These are phyloP conservation scores for Tricholoma furcatifolium DNA, from an alignment of 768 basidiomycete genomes.

Conservation along the genomic window DNA sequence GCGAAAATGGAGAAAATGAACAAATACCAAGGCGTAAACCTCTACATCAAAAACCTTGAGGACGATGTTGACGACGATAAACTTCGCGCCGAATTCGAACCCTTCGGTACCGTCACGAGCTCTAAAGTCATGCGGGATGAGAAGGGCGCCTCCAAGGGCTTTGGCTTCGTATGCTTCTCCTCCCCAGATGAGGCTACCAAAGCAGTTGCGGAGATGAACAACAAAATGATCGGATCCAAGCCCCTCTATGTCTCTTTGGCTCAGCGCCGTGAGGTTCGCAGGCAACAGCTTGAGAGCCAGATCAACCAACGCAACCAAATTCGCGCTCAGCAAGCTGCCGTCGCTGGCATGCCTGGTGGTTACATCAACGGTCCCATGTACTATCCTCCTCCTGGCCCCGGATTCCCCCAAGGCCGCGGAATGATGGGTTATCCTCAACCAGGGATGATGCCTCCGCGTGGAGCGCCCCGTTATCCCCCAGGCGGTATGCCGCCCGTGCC, in stretches of 20 bases:
- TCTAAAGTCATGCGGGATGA: conserved; percentile 99
- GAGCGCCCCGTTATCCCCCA: conserved; percentile 36
- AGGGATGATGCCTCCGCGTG: conserved; percentile 85
- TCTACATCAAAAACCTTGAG: conserved; percentile 99
- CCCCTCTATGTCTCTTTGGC: conserved; percentile 98
- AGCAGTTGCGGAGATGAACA: conserved; percentile 99
- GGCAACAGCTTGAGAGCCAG: conserved; percentile 98
- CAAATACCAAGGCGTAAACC: conserved; percentile 98
- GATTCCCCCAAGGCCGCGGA: conserved; percentile 78
- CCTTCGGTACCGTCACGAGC: conserved; percentile 95
- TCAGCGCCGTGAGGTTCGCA: conserved; percentile 96
- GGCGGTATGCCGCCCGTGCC: conserved; percentile 68
- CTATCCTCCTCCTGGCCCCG: conserved; percentile 79
- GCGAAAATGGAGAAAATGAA: conserved; percentile 96
- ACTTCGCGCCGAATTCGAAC: conserved; percentile 93
- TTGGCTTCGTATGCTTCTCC: conserved; percentile 99
- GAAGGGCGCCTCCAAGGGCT: conserved; percentile 89
- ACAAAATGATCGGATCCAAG: conserved; percentile 99
- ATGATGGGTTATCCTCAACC: conserved; percentile 84
- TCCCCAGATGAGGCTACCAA: conserved; percentile 99
- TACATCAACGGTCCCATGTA: conserved; percentile 87
- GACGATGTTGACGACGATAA: conserved; percentile 98
- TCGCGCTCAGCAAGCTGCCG: conserved; percentile 93
- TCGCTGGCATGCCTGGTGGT: conserved; percentile 77
- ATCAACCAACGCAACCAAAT: conserved; percentile 98